phyloP scores from a whole-genome alignment of 2,329 filamentous ascomycete genomes.

The Teratosphaeria epicoccoides region DNA sequence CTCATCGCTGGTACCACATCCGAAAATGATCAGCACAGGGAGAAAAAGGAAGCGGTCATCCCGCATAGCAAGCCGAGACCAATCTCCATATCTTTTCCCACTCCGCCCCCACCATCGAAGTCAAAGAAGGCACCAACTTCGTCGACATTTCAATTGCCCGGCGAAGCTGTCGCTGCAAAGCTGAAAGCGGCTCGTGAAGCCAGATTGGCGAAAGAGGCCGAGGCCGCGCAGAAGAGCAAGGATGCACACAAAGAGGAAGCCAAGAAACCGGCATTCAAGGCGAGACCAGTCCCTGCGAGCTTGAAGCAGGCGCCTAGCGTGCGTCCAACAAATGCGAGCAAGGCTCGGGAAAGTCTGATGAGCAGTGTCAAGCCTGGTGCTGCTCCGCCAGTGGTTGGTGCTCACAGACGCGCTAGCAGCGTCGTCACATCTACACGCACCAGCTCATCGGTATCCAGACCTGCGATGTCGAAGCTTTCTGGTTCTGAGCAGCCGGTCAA shows the following conservation, averaged over 20 bases:
- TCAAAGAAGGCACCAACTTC: slow-evolving; percentile 41
- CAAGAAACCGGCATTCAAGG: slow-evolving; percentile 36
- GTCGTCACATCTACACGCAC: slow-evolving; percentile 4
- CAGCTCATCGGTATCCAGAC: background rate
- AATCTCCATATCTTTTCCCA: slow-evolving; percentile 39
- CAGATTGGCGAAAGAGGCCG: slow-evolving; percentile 21
- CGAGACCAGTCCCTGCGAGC: slow-evolving; percentile 31
- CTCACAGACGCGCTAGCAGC: slow-evolving; percentile 16
- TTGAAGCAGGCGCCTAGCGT: slow-evolving; percentile 23
- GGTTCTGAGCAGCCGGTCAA: slow-evolving; percentile 5
- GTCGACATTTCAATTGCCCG: slow-evolving; percentile 42
- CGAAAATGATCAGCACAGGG: slow-evolving; percentile 2
- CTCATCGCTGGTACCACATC: background rate
- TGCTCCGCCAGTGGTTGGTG: background rate
- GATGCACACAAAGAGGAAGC: background rate
- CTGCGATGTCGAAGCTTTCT: slow-evolving; percentile 6
- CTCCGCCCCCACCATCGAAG: slow-evolving; percentile 36
- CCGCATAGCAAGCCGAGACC: slow-evolving; percentile 36
- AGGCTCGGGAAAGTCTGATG: slow-evolving; percentile 32
- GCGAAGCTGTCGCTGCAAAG: slow-evolving; percentile 43
- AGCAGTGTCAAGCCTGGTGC: slow-evolving; percentile 1
- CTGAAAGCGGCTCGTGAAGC: slow-evolving; percentile 37
- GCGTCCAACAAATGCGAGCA: slow-evolving; percentile 36
- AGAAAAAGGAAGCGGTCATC: slow-evolving; percentile 20
- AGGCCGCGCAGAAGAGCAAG: slow-evolving; percentile 14